Evolutionary conservation across 1,284 basidiomycete genomes (phyloP), one percentile per base, ranked within the genome.

Genomic region (Apiotrichum sp.): DNA sequence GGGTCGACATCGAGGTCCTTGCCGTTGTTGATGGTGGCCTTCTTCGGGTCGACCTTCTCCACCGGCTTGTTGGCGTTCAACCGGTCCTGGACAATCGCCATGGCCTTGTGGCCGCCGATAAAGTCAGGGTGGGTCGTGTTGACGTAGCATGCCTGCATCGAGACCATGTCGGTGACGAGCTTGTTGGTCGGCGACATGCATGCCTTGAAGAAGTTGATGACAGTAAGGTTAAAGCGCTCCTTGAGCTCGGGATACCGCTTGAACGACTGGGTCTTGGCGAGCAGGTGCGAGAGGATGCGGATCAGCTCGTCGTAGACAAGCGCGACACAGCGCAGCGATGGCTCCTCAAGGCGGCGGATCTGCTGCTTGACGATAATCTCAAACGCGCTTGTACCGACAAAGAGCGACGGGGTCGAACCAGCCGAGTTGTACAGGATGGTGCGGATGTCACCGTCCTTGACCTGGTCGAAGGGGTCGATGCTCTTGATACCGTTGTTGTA

Each of bases 41-140:
- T 88, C 78, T 93, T 93, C 10, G 85, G 79, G 70, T 93, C 90
- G 36, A 79, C 67, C 69, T 77, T 77, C 63, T 78, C 76, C 16
- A 82, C 80, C 1, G 86, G 85, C 72, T 89, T 92, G 75, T 80
- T 83, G 41, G 86, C 87, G 68, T 84, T 88, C 68, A 97, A 74
- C 5, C 89, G 86, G 10, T 97, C 91, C 51, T 80, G 86, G 34
- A 98, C 88, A 57, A 97, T 84, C 4, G 88, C 79, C 85, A 97
- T 93, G 4, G 96, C 95, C 83, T 87, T 92, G 79, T 98, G 95
- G 39, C 95, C 96, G 62, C 86, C 89, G 72, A 98, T 83, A 79
- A 98, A 98, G 78, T 98, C 95, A 2, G 95, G 95, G 74, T 98
- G 95, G 2, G 93, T 97, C n/a, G 93, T 97, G 80, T 98, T 98